These are phyloP conservation scores for Rhodomyrtus tomentosa DNA, from an alignment of 345 rosid genomes.

Conservation along the genomic window DNA sequence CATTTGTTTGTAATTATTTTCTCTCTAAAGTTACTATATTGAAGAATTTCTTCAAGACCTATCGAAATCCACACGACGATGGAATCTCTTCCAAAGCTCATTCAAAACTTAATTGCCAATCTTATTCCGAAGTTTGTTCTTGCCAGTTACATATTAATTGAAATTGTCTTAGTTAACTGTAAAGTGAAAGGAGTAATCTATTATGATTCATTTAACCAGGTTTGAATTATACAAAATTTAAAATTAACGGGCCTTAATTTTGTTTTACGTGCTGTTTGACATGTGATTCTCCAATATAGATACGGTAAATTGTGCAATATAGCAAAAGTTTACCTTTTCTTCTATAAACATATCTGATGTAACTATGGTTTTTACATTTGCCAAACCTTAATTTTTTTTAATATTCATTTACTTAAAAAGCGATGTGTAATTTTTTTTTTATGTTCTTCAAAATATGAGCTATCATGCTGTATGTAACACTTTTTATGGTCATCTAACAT, in stretches of 20 bases:
- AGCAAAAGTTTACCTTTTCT: too few species aligned
- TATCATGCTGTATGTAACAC: too few species aligned
- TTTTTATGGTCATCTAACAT: too few species aligned
- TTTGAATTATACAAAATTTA: too few species aligned
- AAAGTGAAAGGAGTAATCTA: not conserved
- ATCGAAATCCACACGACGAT: not conserved
- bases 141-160: not conserved
- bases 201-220: too few species aligned
- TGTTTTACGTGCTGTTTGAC: not conserved
- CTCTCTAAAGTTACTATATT: not conserved
- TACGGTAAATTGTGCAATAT: not conserved
- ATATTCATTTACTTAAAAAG: not conserved
- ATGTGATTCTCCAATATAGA: not conserved
- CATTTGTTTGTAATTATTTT: not conserved
- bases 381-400: not conserved
- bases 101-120: not conserved
- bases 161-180: too few species aligned
- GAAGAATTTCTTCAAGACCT: not conserved
- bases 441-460: too few species aligned
- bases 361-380: not conserved
- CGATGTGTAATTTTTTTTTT: too few species aligned
- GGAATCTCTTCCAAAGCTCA: not conserved
- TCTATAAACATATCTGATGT: not conserved
- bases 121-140: not conserved
- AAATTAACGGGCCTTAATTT: not conserved